Evolutionary conservation across 2,329 filamentous ascomycete genomes (phyloP), one percentile per base, ranked within the genome.

Genomic region (Hirsutella minnesotensis): DNA sequence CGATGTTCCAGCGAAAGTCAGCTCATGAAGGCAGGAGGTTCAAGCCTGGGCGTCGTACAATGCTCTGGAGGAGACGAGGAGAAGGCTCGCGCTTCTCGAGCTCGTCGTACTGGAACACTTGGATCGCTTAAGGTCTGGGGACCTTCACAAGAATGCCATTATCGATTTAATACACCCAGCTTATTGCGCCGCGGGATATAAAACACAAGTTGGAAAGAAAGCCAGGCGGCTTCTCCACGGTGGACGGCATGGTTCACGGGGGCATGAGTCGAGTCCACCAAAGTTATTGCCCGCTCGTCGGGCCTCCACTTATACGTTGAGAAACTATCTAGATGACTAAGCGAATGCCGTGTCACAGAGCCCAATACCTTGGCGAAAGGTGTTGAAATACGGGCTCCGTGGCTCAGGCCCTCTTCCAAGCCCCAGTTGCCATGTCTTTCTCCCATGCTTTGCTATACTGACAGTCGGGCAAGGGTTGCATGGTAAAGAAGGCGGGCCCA

Each of bases 181-280:
- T 34, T 33, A 31, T 41, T 35, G 40, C 40, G 18, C 40, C 40
- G n/a, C 40, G 40, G 9, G 40, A 41, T 27, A 41, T 34, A 12
- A 41, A 34, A 12, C 22, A n/a, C 21, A 36, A 35, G 20, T 27
- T 38, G 18, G 35, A 18, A 21, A 20, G 35, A 38, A 20, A 21
- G 13, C 16, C 16, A 13, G 35, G 35, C 18, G 22, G 18, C 35
- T 38, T 8, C 35, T 38, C 35, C 9, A 21, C 16, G 8, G 15
- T 18, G 18, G 35, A 21, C 20, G 35, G 35, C 35, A 38, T 38
- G 13, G 4, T 31, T 10, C 12, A 38, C 22, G 35, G 20, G 20
- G 18, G 13, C 20, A 18, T 58, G 55, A 0, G 71, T 82, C 18
- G 15, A 20, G 35, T 31, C n/a, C 29, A 12, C 29, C 29, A 13